Percentiles rank a stretch among this genome's conserved stretches.
Conservation (phyloP, 129 eudicot species). For the Flaveria brownii region DNA sequence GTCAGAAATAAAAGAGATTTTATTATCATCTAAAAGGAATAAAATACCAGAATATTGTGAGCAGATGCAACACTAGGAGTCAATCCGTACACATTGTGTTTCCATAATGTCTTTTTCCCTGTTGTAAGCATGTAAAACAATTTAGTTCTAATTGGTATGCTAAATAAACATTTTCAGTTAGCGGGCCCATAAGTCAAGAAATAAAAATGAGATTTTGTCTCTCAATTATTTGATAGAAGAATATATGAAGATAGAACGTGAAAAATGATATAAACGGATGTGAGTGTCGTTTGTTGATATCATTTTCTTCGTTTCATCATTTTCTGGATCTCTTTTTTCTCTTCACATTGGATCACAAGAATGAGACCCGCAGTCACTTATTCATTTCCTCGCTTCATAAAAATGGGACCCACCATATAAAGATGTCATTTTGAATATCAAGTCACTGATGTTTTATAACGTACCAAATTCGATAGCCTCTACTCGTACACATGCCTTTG, state of each 20-base stretch:
- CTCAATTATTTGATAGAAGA: background rate
- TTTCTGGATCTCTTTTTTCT: background rate
- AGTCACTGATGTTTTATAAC: constrained; percentile 21
- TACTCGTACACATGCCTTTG: constrained; percentile 76
- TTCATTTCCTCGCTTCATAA: background rate
- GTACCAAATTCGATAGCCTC: constrained; percentile 86
- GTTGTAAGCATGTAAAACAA: constrained; percentile 27
- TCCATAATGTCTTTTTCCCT: constrained; percentile 78
- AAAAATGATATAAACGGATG: background rate
- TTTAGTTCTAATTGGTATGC: background rate
- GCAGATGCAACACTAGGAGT: constrained; percentile 80
- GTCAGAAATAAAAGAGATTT: background rate
- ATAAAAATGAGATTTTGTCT: background rate
- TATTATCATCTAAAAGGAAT: background rate
- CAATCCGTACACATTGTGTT: constrained; percentile 75
- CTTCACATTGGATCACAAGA: background rate
- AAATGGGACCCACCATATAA: background rate
- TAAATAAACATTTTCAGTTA: background rate
- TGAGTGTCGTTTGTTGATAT: background rate
- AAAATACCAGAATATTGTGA: constrained; percentile 60
- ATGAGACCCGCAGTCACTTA: constrained; percentile 39
- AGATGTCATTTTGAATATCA: background rate
- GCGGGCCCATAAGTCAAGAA: background rate
- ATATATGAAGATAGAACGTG: background rate
- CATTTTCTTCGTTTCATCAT: background rate